Conservation (phyloP, 306 rosid genomes). For the Casuarina equisetifolia region DNA sequence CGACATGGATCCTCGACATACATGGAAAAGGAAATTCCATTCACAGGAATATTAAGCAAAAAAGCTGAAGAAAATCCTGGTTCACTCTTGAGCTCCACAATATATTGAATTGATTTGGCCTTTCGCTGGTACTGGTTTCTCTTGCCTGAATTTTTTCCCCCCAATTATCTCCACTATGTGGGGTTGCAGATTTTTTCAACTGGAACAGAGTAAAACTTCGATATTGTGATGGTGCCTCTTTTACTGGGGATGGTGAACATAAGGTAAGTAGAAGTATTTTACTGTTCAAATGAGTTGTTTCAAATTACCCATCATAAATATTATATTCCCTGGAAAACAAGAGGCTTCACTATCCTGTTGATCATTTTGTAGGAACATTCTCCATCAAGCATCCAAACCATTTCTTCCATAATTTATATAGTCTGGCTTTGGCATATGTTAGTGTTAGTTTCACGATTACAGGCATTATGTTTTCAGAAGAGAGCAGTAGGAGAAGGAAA, state of each 20-base stretch:
- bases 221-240: conserved; percentile 98
- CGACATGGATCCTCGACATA: conserved; percentile 71
- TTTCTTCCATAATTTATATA: not conserved
- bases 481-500: conserved; percentile 16
- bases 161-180: conserved; percentile 17
- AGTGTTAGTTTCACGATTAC: not conserved
- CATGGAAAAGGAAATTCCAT: conserved; percentile 82
- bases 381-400: not conserved
- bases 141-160: conserved; percentile 13
- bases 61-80: conserved; percentile 85
- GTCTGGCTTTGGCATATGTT: not conserved
- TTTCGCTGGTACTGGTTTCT: conserved; percentile 3
- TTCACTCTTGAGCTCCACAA: conserved; percentile 25
- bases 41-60: conserved; percentile 80
- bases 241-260: conserved; percentile 74
- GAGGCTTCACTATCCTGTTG: not conserved
- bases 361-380: conserved; percentile 1
- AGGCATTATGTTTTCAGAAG: not conserved
- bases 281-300: not conserved
- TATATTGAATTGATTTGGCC: conserved; percentile 1
- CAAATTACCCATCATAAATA: not conserved
- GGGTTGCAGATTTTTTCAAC: conserved; percentile 80
- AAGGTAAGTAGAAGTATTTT: conserved; percentile 43
- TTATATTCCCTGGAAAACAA: not conserved
- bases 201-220: conserved; percentile 97